Evolutionary conservation across 805 yeast genomes (phyloP).

Genomic region (Metschnikowia similis): DNA sequence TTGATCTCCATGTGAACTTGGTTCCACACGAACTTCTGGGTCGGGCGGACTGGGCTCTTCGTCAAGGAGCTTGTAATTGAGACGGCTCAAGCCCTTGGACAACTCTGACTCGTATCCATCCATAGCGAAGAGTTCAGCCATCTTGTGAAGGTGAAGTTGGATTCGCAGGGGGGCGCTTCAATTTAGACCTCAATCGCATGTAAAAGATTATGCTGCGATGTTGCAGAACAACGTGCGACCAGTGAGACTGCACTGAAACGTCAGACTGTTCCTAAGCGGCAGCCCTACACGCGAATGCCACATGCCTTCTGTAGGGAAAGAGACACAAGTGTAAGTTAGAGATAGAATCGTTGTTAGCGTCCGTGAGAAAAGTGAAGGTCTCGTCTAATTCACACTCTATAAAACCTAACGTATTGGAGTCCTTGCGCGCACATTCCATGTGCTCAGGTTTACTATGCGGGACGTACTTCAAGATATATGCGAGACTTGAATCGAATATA

Average conservation of each 20-base stretch:
- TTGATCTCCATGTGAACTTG: conserved; percentile 1
- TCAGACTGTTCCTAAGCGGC: not conserved
- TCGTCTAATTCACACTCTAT: not conserved
- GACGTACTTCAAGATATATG: conserved; percentile 20
- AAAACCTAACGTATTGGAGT: not conserved
- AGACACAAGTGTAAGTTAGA: no score
- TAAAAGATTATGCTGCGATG: not conserved
- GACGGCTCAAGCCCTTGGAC: conserved; percentile 12
- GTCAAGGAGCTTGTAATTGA: conserved; percentile 26
- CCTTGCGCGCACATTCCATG: not conserved
- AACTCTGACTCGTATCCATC: conserved; percentile 27
- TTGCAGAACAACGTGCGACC: conserved; percentile 1
- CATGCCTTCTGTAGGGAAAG: no score
- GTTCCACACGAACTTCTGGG: not conserved
- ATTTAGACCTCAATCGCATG: not conserved
- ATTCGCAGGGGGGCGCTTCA: not conserved
- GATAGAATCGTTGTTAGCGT: no score
- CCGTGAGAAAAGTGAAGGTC: no score
- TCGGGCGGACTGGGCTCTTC: conserved; percentile 6
- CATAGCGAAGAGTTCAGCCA: conserved; percentile 36
- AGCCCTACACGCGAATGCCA: no score
- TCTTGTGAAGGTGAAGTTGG: conserved; percentile 6
- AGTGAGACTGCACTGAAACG: not conserved
- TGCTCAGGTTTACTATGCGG: not conserved
- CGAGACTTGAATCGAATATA: conserved; percentile 20